A percentile compares a stretch with the other conserved stretches of the same genome.
These are phyloP conservation scores for Hyaloperonospora brassicae DNA, from an alignment of 352 stramenopile species.

Conservation along the genomic window DNA sequence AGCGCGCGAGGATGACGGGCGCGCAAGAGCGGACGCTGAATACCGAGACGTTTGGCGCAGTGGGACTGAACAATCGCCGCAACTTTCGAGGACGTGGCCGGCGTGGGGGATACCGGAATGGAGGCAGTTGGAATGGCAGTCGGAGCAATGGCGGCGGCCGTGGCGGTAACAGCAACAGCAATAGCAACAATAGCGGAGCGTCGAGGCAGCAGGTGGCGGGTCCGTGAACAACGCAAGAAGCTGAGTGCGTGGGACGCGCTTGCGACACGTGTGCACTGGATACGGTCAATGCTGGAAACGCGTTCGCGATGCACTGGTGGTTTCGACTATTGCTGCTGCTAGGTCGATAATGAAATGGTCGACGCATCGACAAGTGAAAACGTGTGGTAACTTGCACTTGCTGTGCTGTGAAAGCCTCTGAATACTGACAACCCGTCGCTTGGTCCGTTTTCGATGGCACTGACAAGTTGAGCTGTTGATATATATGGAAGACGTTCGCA, in stretches of 20 bases:
- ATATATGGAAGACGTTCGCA: too few species aligned
- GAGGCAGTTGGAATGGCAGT: constrained; percentile 27
- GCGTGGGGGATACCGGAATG: constrained; percentile 30
- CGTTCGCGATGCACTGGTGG: neutral
- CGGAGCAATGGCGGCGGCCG: constrained; percentile 20
- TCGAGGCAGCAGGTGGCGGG: constrained; percentile 1
- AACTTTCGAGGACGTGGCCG: constrained; percentile 54
- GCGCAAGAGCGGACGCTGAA: constrained; percentile 83
- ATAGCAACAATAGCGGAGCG: constrained; percentile 21
- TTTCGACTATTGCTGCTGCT: neutral
- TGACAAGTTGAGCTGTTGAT: too few species aligned
- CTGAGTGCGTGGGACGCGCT: neutral
- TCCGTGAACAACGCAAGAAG: neutral
- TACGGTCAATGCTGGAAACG: neutral
- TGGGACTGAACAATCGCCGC: constrained; percentile 79
- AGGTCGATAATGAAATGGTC: too few species aligned
- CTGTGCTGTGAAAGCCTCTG: too few species aligned
- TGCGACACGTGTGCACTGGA: neutral
- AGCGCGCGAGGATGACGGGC: constrained; percentile 54
- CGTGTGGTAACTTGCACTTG: too few species aligned
- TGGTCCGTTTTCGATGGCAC: too few species aligned
- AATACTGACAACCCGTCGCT: too few species aligned
- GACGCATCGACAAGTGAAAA: too few species aligned
- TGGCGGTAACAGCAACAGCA: constrained; percentile 22
- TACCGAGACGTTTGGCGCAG: constrained; percentile 83